phyloP scores from a whole-genome alignment of 352 stramenopile species.

The Stephanocyclus meneghinianus region DNA sequence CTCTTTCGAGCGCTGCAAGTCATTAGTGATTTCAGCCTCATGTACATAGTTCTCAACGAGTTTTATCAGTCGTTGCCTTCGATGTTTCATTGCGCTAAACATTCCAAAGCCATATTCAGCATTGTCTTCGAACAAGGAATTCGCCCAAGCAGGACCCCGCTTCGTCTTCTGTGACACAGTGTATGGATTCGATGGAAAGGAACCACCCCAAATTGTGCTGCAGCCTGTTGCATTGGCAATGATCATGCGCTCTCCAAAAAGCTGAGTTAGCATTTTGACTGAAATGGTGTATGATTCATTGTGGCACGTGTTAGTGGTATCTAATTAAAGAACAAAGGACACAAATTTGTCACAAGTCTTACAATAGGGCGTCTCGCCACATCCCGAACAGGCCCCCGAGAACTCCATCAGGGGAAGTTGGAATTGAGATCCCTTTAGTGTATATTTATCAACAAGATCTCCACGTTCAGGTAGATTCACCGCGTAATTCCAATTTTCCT shows the following conservation, averaged over 20 bases:
- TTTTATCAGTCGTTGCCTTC: conserved; percentile 63
- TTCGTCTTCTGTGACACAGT: conserved; percentile 68
- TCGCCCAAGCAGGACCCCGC: conserved; percentile 41
- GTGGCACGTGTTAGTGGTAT: background rate
- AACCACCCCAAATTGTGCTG: conserved; percentile 72
- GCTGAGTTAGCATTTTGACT: conserved; percentile 77
- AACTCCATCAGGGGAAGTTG: conserved; percentile 76
- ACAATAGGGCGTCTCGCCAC: conserved; percentile 58
- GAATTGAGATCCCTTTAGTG: conserved; percentile 75
- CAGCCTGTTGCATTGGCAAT: conserved; percentile 81
- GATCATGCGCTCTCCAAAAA: conserved; percentile 82
- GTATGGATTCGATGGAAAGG: conserved; percentile 78
- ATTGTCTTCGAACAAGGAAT: conserved; percentile 57
- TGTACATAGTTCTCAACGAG: conserved; percentile 70
- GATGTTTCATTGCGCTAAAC: conserved; percentile 71
- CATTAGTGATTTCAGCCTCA: conserved; percentile 38
- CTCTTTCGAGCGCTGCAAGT: conserved; percentile 25
- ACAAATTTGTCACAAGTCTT: background rate
- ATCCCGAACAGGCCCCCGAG: conserved; percentile 73
- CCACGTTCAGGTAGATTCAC: conserved; percentile 66
- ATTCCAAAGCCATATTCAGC: conserved; percentile 76
- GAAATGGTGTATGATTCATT: background rate
- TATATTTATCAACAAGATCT: conserved; percentile 70
- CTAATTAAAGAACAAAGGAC: background rate
- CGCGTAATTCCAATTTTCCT: conserved; percentile 77